Base-by-base conservation (phyloP, 1,284 basidiomycete genomes). In the Retiboletus fuscus region DNA sequence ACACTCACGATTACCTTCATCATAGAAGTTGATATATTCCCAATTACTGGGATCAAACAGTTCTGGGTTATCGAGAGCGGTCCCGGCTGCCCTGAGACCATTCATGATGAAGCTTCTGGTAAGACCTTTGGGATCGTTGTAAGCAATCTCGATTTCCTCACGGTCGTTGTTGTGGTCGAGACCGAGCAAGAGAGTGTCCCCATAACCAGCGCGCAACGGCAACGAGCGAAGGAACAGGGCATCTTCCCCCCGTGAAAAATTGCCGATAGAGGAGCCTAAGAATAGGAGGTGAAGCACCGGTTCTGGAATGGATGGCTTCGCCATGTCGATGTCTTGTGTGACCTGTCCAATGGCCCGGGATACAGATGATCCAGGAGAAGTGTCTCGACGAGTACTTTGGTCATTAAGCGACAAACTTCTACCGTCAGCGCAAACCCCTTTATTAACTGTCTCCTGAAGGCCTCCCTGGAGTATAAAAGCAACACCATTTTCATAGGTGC, bases 211-310 rank as follows among this genome's bases (percentile, higher is more conserved):
- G 16, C 93, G 90, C 60, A 99, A 87, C 18, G 96, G 95, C 30
- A 98, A 86, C 2, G 90, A 89, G 20, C 88, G 88, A 67, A 99
- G 88, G 84, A 99, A 98, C 1, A 87, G 84, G 2, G 88, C 88
- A 12, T 93, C 95, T 39, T 89, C 92, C 24, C 87, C 85, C 34
- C 96, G 90, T n/a, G 87, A 82, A 82, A 99, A 98, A 85, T 99
- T 99, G 20, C 97, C 97, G 20, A 99, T 84, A 1, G 96, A 96
- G 1, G 95, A 97, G 0, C 97, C 97, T n/a, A 99, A 87, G 87
- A 98, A 99, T 71, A 98, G 85, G 69, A 98, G 84, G 78, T 96
- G 95, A 46, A 95, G 82, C 15, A 93, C 93, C 3, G 80, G 74
- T 34, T 80, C 86, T 16, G 85, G 83, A 0, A 84, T 85, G 24